phyloP scores from a whole-genome alignment of 257 asterid species.

The Lavandula angustifolia region DNA sequence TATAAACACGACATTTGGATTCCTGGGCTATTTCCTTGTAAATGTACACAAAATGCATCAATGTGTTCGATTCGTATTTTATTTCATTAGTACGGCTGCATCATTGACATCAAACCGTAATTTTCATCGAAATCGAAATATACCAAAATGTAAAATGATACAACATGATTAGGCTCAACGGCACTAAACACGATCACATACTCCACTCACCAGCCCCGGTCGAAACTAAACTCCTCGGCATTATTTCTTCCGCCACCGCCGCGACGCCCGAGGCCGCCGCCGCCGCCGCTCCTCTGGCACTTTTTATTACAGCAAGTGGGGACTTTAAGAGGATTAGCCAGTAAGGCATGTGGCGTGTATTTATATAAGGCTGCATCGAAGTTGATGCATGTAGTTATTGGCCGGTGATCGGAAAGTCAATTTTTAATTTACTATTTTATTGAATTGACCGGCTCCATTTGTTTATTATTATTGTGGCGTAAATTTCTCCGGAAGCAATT shows the following conservation, averaged over 20 bases:
- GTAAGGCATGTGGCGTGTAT: not conserved
- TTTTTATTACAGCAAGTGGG: not conserved
- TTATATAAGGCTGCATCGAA: not conserved
- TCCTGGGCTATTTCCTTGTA: no score
- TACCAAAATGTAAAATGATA: no score
- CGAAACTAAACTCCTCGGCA: not conserved
- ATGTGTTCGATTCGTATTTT: no score
- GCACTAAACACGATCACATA: slow-evolving; percentile 1
- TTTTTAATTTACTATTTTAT: not conserved
- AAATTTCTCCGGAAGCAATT: slow-evolving; percentile 5
- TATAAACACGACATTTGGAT: no score
- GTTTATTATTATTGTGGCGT: not conserved
- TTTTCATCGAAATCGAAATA: no score
- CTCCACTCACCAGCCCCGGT: slow-evolving; percentile 21
- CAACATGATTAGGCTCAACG: not conserved
- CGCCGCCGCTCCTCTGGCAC: not conserved
- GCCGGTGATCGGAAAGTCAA: not conserved
- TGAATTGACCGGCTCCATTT: not conserved
- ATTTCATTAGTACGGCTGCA: no score
- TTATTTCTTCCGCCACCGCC: not conserved
- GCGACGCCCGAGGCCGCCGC: not conserved
- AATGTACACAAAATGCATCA: no score
- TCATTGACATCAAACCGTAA: no score
- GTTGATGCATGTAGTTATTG: not conserved
- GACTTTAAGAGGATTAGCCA: not conserved